Percentiles rank a stretch among this genome's conserved stretches.
These are phyloP conservation scores for Ceratopteris richardii DNA, from an alignment of 75 land plant genomes.

Conservation along the genomic window DNA sequence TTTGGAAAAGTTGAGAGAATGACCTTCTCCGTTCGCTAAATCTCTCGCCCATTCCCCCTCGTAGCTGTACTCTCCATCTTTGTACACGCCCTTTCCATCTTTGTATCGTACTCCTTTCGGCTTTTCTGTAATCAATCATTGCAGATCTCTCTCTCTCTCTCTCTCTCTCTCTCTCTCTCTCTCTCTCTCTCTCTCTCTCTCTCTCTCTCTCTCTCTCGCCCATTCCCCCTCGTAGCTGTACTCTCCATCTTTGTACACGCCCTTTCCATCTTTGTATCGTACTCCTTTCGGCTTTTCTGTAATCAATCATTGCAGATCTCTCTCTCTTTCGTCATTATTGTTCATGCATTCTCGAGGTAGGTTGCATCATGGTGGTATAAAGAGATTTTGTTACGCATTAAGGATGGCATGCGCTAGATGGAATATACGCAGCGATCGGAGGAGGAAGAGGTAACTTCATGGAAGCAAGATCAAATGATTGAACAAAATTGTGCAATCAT, in stretches of 20 bases:
- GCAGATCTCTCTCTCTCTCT: background rate
- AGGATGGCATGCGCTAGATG: too few relatives aligned
- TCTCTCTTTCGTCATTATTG: background rate
- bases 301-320: background rate
- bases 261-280: slow-evolving; percentile 28
- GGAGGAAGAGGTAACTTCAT: too few relatives aligned
- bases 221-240: slow-evolving; percentile 15
- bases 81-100: slow-evolving; percentile 24
- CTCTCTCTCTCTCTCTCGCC: slow-evolving; percentile 4
- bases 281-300: slow-evolving; percentile 19
- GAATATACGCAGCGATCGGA: too few relatives aligned
- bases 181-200: background rate
- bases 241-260: slow-evolving; percentile 22
- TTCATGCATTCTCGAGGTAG: too few relatives aligned
- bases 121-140: slow-evolving; percentile 1
- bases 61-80: slow-evolving; percentile 28
- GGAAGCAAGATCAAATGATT: too few relatives aligned
- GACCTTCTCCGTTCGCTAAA: slow-evolving; percentile 30
- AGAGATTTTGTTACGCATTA: slow-evolving; percentile 2
- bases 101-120: slow-evolving; percentile 22
- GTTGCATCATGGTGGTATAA: too few relatives aligned
- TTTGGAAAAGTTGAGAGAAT: too few relatives aligned
- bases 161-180: background rate
- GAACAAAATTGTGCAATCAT: too few relatives aligned
- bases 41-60: slow-evolving; percentile 30